Conservation (phyloP, 371 early-diverging fungal species). For the Massospora cicadina region DNA sequence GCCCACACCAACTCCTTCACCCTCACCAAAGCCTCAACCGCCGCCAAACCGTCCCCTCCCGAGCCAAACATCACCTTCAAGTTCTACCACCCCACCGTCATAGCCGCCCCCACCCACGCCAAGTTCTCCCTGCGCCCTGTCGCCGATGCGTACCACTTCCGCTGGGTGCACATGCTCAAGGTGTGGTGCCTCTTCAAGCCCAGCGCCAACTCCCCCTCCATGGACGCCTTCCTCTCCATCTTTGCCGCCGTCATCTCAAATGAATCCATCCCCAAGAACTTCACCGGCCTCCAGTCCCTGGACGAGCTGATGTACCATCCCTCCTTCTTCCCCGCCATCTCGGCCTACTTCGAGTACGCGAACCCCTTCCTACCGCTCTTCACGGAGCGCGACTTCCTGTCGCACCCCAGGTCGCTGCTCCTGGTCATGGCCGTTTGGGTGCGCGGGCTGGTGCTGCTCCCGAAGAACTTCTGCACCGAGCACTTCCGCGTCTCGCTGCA, state of each 20-base stretch:
- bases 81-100: neutral
- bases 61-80: neutral
- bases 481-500: neutral
- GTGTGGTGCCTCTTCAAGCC: slow-evolving; percentile 6
- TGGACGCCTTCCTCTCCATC: slow-evolving; percentile 2
- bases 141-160: neutral
- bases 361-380: slow-evolving; percentile 9
- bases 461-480: neutral
- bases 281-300: neutral
- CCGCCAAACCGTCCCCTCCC: neutral
- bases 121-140: neutral
- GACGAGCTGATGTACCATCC: neutral
- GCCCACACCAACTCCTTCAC: neutral
- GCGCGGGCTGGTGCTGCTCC: neutral
- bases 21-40: neutral
- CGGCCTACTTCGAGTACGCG: slow-evolving; percentile 5
- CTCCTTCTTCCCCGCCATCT: neutral
- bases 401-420: neutral
- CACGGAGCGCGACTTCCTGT: slow-evolving; percentile 1
- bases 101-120: neutral
- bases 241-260: neutral
- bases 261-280: neutral
- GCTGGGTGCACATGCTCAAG: slow-evolving; percentile 10
- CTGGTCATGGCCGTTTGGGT: neutral
- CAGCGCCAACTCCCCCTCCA: neutral